These are phyloP conservation scores for Sesbania bispinosa DNA, from an alignment of 306 rosid genomes.

Conservation along the genomic window DNA sequence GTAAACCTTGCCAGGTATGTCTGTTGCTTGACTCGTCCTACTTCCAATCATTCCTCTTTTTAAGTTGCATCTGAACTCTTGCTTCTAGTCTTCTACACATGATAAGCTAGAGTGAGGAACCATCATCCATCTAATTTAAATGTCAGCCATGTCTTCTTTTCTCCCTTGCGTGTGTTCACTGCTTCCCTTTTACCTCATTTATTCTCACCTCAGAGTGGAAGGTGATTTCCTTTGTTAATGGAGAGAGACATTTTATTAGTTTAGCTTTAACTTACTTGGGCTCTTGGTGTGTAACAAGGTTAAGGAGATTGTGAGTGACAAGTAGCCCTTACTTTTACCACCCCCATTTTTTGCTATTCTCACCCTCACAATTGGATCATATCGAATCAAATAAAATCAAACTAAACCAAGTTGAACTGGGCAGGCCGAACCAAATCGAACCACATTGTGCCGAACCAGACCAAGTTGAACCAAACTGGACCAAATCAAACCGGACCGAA, in stretches of 20 bases:
- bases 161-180: constrained; percentile 15
- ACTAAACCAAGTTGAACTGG: no score
- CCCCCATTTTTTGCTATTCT: no score
- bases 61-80: constrained; percentile 24
- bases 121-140: constrained; percentile 22
- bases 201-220: constrained; percentile 32
- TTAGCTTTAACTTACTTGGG: constrained; percentile 28
- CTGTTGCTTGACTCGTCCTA: constrained; percentile 31
- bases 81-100: background rate
- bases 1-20: constrained; percentile 42
- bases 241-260: constrained; percentile 23
- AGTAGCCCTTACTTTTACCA: no score
- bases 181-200: constrained; percentile 17
- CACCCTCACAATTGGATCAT: no score
- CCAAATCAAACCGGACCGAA: no score
- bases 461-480: no score
- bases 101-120: constrained; percentile 23
- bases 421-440: no score
- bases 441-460: no score
- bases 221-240: constrained; percentile 20
- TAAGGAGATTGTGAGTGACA: constrained; percentile 29
- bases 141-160: constrained; percentile 5
- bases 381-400: no score
- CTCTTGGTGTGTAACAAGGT: constrained; percentile 18
- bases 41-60: constrained; percentile 22